Evolutionary conservation across 805 yeast species (phyloP).

Genomic region (Ogataea trehalophila): DNA sequence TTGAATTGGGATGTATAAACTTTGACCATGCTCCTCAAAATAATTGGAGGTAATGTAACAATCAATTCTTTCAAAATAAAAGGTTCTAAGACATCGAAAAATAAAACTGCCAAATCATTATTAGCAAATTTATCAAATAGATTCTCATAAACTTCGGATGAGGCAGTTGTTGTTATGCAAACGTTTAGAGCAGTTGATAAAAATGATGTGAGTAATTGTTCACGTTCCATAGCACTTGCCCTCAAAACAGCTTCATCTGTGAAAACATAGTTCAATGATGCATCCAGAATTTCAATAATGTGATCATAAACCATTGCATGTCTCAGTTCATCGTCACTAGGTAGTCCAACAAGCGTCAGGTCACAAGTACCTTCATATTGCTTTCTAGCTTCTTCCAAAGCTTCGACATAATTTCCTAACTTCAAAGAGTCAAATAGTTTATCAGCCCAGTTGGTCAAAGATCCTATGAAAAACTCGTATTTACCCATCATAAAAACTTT

Average conservation of each 20-base stretch:
- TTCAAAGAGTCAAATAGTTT: constrained; percentile 44
- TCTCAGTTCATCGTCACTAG: constrained; percentile 39
- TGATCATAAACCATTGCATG: constrained; percentile 47
- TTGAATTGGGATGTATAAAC: constrained; percentile 37
- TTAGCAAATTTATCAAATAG: constrained; percentile 40
- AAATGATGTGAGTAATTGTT: constrained; percentile 27
- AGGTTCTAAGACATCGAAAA: constrained; percentile 49
- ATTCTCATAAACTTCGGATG: constrained; percentile 36
- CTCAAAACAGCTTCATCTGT: constrained; percentile 14
- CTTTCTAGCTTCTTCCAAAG: constrained; percentile 49
- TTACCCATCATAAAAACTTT: constrained; percentile 50
- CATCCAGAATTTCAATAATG: constrained; percentile 51
- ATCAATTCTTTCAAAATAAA: constrained; percentile 46
- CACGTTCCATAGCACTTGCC: constrained; percentile 2
- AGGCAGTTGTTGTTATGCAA: constrained; percentile 33
- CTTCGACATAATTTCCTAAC: constrained; percentile 44
- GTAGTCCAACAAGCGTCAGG: constrained; percentile 52
- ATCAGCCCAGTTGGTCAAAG: constrained; percentile 68
- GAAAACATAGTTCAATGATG: constrained; percentile 43
- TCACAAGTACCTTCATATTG: constrained; percentile 50
- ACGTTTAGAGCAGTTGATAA: constrained; percentile 37
- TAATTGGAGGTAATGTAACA: constrained; percentile 50
- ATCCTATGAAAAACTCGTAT: constrained; percentile 52
- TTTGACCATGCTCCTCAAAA: constrained; percentile 59
- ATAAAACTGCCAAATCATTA: constrained; percentile 32